These are phyloP conservation scores for Wallacemonas rigidus DNA, from an alignment of 208 protist genomes.

Conservation along the genomic window DNA sequence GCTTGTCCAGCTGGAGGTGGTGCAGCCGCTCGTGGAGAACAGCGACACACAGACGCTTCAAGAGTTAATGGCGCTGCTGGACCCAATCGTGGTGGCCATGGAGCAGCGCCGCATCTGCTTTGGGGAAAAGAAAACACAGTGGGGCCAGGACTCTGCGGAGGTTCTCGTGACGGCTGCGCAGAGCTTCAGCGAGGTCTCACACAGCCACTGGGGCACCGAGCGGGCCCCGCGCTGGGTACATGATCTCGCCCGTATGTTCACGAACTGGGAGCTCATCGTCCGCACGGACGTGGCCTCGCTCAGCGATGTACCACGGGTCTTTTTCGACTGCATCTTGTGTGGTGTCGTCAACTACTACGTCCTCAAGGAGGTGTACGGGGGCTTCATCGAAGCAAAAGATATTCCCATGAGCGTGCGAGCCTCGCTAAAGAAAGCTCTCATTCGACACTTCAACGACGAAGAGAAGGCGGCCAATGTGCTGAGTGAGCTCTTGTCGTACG, in stretches of 20 bases:
- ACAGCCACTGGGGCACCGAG: conserved; percentile 46
- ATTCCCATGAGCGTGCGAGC: conserved; percentile 43
- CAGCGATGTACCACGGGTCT: conserved; percentile 74
- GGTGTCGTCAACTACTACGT: conserved; percentile 70
- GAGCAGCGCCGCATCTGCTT: conserved; percentile 51
- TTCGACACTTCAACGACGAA: conserved; percentile 68
- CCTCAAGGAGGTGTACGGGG: conserved; percentile 71
- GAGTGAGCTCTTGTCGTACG: conserved; percentile 74
- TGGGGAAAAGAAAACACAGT: conserved; percentile 39
- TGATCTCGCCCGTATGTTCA: conserved; percentile 82
- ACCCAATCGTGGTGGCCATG: conserved; percentile 63
- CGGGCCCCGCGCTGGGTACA: conserved; percentile 77
- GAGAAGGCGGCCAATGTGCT: conserved; percentile 62
- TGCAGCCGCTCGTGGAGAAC: conserved; percentile 68
- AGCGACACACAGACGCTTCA: conserved; percentile 51
- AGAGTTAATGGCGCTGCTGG: conserved; percentile 71
- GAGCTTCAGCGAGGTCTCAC: conserved; percentile 55
- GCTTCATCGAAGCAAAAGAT: conserved; percentile 46
- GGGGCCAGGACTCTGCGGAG: conserved; percentile 59
- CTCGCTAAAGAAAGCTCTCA: conserved; percentile 55
- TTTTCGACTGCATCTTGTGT: conserved; percentile 82
- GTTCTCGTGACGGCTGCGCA: conserved; percentile 50
- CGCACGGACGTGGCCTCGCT: conserved; percentile 72
- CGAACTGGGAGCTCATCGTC: conserved; percentile 86
- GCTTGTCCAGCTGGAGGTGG: conserved; percentile 61